Percentiles rank a stretch among this genome's conserved stretches.
phyloP scores from a whole-genome alignment of 345 rosid species.

The Populus deltoides region DNA sequence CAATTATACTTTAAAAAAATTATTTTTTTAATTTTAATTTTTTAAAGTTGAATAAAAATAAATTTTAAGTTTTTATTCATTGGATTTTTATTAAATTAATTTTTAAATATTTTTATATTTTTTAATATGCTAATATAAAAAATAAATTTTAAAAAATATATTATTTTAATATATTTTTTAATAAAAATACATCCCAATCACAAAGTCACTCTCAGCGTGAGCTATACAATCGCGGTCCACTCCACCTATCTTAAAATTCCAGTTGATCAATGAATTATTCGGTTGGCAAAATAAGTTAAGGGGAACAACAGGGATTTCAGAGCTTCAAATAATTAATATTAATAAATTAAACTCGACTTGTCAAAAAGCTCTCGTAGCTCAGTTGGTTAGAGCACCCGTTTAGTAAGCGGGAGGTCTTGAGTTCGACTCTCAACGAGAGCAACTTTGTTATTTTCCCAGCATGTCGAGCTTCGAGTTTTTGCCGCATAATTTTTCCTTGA shows the following conservation, averaged over 20 bases:
- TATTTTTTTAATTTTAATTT: too few species aligned
- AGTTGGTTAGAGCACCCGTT: conserved; percentile 95
- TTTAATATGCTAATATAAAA: too few species aligned
- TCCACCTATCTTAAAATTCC: neutral
- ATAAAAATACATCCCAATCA: too few species aligned
- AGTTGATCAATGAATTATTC: neutral
- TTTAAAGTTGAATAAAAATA: too few species aligned
- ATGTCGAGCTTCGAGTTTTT: accelerated
- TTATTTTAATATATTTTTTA: too few species aligned
- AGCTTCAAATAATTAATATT: neutral
- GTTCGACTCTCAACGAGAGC: conserved; percentile 79
- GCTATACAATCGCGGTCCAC: neutral
- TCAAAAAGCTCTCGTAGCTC: conserved; percentile 71
- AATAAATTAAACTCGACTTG: neutral
- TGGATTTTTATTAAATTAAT: too few species aligned
- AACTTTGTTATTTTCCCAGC: too few species aligned
- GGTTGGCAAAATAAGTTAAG: neutral
- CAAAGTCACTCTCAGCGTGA: neutral
- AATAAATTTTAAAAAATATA: too few species aligned
- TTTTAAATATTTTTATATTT: too few species aligned
- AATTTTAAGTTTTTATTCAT: too few species aligned
- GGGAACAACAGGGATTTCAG: neutral
- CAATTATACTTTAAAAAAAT: too few species aligned
- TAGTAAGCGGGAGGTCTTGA: conserved; percentile 93
- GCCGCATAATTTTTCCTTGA: too few species aligned